Percentiles rank a stretch among this genome's conserved stretches.
Conservation (phyloP, 345 rosid genomes). For the Brassica carinata region DNA sequence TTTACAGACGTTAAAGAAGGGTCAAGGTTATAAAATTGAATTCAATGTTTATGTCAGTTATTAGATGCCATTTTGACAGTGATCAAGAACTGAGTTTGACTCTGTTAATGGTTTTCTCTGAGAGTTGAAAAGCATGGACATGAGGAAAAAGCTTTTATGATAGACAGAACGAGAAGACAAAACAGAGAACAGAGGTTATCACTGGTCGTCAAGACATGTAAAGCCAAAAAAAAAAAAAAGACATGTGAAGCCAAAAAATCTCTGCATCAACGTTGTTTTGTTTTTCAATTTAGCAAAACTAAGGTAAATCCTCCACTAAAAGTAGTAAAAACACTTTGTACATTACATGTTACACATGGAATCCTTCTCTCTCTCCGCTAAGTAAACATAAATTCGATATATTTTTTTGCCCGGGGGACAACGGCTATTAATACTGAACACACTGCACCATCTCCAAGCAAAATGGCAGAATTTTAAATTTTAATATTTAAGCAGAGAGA, state of each 20-base stretch:
- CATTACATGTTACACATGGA: conserved; percentile 1
- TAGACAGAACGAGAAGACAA: conserved; percentile 31
- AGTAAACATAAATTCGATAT: conserved; percentile 31
- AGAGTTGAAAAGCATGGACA: conserved; percentile 34
- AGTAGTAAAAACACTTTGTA: conserved; percentile 31
- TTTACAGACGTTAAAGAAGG: conserved; percentile 16
- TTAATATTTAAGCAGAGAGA: conserved; percentile 19
- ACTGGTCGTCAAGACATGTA: conserved; percentile 12
- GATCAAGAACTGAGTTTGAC: conserved; percentile 30
- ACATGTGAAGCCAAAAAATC: neutral
- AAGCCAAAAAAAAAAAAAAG: neutral
- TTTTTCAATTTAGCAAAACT: conserved; percentile 24
- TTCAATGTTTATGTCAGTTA: conserved; percentile 32
- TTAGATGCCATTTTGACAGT: conserved; percentile 27
- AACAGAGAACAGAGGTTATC: conserved; percentile 35
- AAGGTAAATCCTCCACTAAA: conserved; percentile 24
- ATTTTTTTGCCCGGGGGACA: conserved; percentile 52
- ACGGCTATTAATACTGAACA: conserved; percentile 70
- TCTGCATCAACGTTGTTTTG: conserved; percentile 20
- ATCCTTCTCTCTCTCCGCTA: neutral
- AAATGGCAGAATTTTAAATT: conserved; percentile 15
- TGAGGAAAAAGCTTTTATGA: conserved; percentile 16
- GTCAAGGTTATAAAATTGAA: conserved; percentile 22
- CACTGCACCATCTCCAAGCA: conserved; percentile 57
- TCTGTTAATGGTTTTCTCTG: conserved; percentile 28